Conservation (phyloP, 306 rosid genomes). For the Purshia tridentata region DNA sequence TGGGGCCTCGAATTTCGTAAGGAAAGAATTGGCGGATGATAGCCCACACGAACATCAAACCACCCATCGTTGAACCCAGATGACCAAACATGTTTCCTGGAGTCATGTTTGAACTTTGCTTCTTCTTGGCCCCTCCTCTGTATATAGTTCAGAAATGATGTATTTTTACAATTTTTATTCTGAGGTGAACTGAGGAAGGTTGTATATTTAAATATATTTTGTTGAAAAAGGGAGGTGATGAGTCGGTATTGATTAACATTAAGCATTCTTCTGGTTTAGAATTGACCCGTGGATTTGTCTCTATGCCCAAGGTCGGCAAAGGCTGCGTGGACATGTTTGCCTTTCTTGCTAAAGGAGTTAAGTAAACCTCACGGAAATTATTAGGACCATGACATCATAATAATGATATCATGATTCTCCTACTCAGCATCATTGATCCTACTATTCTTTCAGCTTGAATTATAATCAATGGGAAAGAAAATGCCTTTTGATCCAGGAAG, state of each 20-base stretch:
- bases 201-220: background rate
- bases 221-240: background rate
- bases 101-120: conserved; percentile 30
- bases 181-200: too few species aligned
- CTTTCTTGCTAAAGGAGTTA: background rate
- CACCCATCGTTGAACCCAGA: conserved; percentile 53
- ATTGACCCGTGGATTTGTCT: conserved; percentile 18
- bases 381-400: background rate
- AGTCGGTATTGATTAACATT: background rate
- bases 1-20: conserved; percentile 34
- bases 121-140: background rate
- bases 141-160: background rate
- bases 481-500: too few species aligned
- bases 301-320: background rate
- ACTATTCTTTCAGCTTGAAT: background rate
- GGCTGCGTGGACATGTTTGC: background rate
- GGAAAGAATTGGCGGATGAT: conserved; percentile 68
- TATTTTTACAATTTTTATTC: background rate
- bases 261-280: background rate
- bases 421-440: background rate
- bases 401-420: conserved; percentile 3
- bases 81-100: conserved; percentile 38
- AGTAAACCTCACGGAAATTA: background rate
- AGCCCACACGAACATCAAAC: conserved; percentile 75
- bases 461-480: background rate